Conservation (phyloP, 2,329 filamentous ascomycete species). For the Xylaria sp. region DNA sequence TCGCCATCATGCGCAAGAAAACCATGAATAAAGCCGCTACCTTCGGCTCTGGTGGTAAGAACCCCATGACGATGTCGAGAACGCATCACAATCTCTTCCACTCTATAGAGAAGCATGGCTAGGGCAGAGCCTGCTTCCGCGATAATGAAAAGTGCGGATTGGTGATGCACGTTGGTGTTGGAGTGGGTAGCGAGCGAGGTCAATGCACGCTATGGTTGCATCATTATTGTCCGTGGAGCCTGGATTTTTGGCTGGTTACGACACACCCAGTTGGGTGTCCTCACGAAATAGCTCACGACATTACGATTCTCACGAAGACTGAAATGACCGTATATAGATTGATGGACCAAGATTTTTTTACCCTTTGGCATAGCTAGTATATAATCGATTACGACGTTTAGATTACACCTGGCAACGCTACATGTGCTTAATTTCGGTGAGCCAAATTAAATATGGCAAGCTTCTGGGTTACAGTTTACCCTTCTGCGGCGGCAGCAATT, state of each 20-base stretch:
- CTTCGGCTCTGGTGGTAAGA: constrained; percentile 55
- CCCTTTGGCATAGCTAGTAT: constrained; percentile 16
- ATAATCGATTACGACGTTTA: constrained; percentile 10
- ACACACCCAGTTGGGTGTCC: background rate
- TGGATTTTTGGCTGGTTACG: background rate
- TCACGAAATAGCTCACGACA: constrained; percentile 15
- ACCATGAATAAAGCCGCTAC: constrained; percentile 67
- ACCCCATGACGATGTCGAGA: constrained; percentile 4
- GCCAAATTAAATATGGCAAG: background rate
- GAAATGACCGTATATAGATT: constrained; percentile 18
- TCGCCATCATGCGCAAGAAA: constrained; percentile 64
- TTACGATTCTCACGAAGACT: constrained; percentile 28
- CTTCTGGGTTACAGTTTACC: constrained; percentile 49
- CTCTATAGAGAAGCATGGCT: constrained; percentile 25
- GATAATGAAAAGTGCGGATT: background rate
- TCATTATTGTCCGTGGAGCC: background rate
- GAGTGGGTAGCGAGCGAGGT: background rate
- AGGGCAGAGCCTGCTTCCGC: background rate
- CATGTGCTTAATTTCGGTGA: background rate
- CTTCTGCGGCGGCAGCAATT: constrained; percentile 51
- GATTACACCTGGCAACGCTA: background rate
- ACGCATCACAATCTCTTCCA: constrained; percentile 15
- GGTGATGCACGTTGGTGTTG: background rate
- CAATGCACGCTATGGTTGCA: background rate
- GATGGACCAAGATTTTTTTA: constrained; percentile 2